Evolutionary conservation across 2,329 filamentous ascomycete species (phyloP).

Genomic region (Aspergillus sojae): DNA sequence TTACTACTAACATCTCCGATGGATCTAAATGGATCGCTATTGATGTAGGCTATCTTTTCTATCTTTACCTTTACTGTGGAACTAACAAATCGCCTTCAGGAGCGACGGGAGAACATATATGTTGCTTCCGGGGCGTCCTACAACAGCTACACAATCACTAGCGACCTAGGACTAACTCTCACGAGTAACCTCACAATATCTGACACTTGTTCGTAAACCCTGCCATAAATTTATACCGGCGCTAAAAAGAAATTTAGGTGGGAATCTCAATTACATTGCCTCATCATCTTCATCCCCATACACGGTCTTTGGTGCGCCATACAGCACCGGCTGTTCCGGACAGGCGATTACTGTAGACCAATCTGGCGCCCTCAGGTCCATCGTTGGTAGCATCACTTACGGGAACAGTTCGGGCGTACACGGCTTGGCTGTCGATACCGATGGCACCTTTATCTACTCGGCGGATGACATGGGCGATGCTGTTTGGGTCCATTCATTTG

Average conservation of each 20-base stretch:
- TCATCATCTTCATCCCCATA: not conserved
- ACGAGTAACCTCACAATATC: not conserved
- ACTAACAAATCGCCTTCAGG: not conserved
- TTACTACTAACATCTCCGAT: not conserved
- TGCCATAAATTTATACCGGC: too few relatives aligned
- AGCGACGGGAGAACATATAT: not conserved
- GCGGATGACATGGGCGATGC: not conserved
- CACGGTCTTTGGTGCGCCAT: not conserved
- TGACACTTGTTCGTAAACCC: not conserved
- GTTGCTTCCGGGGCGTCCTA: not conserved
- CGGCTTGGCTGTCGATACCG: not conserved
- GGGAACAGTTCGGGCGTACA: not conserved
- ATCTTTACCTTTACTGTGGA: accelerated
- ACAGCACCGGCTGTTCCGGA: not conserved
- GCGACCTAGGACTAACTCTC: not conserved
- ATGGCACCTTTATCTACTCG: not conserved
- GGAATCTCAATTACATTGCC: not conserved
- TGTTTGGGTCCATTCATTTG: not conserved
- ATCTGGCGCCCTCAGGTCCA: not conserved
- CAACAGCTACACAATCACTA: not conserved
- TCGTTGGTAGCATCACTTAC: not conserved
- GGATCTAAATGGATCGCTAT: not conserved
- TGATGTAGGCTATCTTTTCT: not conserved
- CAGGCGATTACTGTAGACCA: not conserved
- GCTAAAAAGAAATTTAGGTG: not conserved